A percentile compares a stretch with the other conserved stretches of the same genome.
Conservation (phyloP, 2,329 filamentous ascomycete genomes). For the Nemania abortiva region DNA sequence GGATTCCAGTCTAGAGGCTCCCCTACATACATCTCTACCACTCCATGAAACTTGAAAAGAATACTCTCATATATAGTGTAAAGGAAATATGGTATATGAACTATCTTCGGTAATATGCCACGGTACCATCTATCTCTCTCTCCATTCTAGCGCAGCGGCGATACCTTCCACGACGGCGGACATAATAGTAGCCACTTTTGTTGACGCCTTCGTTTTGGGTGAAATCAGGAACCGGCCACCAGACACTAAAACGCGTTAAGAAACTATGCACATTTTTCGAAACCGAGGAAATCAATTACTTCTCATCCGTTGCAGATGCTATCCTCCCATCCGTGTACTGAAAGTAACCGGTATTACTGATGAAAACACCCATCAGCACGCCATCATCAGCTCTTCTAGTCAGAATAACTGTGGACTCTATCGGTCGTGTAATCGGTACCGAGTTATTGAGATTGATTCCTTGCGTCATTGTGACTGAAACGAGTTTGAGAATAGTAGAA, state of each 20-base stretch:
- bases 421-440: not conserved
- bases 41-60: too few species aligned
- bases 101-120: not conserved
- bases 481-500: not conserved
- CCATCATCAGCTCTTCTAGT: not conserved
- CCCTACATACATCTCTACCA: too few species aligned
- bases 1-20: too few species aligned
- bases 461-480: too few species aligned
- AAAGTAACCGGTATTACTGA: not conserved
- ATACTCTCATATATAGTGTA: too few species aligned
- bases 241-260: constrained; percentile 5
- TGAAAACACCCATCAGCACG: constrained; percentile 11
- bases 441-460: not conserved
- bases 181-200: constrained; percentile 1
- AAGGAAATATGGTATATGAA: too few species aligned
- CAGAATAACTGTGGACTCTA: not conserved
- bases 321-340: not conserved
- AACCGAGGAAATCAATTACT: not conserved
- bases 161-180: not conserved
- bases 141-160: not conserved
- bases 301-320: not conserved
- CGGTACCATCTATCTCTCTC: not conserved
- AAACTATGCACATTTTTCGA: not conserved
- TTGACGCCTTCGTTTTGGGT: not conserved
- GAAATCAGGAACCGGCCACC: constrained; percentile 7